A percentile compares a stretch with the other conserved stretches of the same genome.
These are phyloP conservation scores for Clarireedia sp. DNA, from an alignment of 2,329 filamentous ascomycete species.

Conservation along the genomic window DNA sequence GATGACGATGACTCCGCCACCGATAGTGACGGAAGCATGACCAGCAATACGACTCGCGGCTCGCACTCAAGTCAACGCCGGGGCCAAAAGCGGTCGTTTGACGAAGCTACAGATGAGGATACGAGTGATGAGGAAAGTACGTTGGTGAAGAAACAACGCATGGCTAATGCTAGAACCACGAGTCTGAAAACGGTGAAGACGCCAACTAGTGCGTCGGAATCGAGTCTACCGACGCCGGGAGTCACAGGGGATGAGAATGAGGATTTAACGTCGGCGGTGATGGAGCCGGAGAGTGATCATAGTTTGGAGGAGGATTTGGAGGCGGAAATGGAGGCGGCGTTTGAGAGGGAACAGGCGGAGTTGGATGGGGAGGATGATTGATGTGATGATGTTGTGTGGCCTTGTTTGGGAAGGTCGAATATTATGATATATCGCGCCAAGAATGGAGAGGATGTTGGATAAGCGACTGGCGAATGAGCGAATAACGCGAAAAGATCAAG, in stretches of 20 bases:
- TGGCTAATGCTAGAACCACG: conserved; percentile 39
- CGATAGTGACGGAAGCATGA: conserved; percentile 27
- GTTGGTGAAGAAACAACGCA: conserved; percentile 44
- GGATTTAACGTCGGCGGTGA: conserved; percentile 18
- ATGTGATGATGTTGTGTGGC: no score
- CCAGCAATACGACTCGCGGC: conserved; percentile 17
- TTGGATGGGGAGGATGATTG: conserved; percentile 11
- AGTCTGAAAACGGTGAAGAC: conserved; percentile 40
- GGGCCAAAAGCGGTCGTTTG: conserved; percentile 26
- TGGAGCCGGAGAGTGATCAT: conserved; percentile 25
- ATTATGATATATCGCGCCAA: conserved; percentile 33
- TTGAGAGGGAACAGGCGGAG: conserved; percentile 31
- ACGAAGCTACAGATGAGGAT: conserved; percentile 35
- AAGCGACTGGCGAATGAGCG: no score
- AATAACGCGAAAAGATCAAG: no score
- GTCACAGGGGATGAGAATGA: conserved; percentile 35
- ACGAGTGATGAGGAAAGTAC: conserved; percentile 41
- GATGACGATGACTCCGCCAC: conserved; percentile 44
- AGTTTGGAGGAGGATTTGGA: conserved; percentile 41
- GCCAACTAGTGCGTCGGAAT: conserved; percentile 33
- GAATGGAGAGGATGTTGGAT: no score
- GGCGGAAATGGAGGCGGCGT: conserved; percentile 41
- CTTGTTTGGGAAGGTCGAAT: background rate
- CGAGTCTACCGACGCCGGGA: conserved; percentile 35
- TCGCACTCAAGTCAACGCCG: conserved; percentile 18